Evolutionary conservation across 345 rosid genomes (phyloP), one percentile per base, ranked within the genome.

Genomic region (sweet orange (Citrus sinensis)): DNA sequence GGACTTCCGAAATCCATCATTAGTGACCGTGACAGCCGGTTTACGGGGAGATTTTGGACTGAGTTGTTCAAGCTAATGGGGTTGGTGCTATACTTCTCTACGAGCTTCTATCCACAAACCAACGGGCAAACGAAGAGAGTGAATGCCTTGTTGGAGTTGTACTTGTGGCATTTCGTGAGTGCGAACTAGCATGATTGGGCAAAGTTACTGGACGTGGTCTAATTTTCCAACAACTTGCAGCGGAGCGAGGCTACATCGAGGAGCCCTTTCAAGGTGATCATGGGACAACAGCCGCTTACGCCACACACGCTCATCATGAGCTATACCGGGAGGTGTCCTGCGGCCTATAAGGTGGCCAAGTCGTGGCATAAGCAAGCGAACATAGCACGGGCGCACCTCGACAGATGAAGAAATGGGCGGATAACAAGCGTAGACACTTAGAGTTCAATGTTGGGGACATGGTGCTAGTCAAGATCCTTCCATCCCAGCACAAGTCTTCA

Each of bases 141-240:
- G 22, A 81, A 81, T 55, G 59, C 32, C 0, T 29, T 72, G 11
- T 5, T 17, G 7, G 25, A 77, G 51, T 0, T 71, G 2, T 56
- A 76, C 2, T 51, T 76, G 7, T 1, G 11, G 51, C 25, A 81
- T n/a, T 81, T 3, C 64, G 39, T 70, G 4, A 64, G 74, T 22
- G 35, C 63, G 13, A 29, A 70, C 27, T 8, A 5, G 22, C 0
- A 11, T 1, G 66, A 76, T 61, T 59, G 19, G 78, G 80, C 14
- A 0, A 78, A 59, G 19, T 6, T 82, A 3, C 14, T 73, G 0
- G 67, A 78, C 0, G 25, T 79, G 8, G 73, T 64, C 0, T 20
- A 79, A 69, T 76, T 82, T 32, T 82, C 66, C 2, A 42, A 65
- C 32, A 79, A 76, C n/a, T 30, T 83, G 0, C 42, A 8, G 2